These are phyloP conservation scores for Zasmidium cellare DNA, from an alignment of 2,329 filamentous ascomycete genomes.

Conservation along the genomic window DNA sequence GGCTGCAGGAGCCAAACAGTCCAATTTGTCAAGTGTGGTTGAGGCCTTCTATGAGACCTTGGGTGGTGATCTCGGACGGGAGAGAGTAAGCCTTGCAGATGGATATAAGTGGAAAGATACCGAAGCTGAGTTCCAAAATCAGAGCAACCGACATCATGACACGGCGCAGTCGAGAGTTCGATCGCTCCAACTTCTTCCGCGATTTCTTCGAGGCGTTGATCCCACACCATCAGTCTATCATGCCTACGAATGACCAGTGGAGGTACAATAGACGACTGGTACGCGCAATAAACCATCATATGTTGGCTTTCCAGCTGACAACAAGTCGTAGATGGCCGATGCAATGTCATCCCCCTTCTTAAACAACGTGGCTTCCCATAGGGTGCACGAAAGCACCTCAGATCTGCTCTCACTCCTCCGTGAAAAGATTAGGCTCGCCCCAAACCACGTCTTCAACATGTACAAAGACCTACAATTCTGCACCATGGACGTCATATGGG, in stretches of 20 bases:
- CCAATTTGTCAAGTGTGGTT: conserved; percentile 53
- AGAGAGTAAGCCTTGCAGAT: conserved; percentile 28
- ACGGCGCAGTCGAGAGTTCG: conserved; percentile 47
- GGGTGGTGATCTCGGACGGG: conserved; percentile 47
- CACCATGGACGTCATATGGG: conserved; percentile 43
- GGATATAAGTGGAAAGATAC: too few relatives aligned
- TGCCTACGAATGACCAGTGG: conserved; percentile 28
- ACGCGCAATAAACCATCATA: too few relatives aligned
- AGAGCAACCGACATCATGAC: conserved; percentile 46
- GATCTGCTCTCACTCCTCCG: conserved; percentile 34
- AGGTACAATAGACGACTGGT: conserved; percentile 26
- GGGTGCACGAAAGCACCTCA: conserved; percentile 24
- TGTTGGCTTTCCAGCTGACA: too few relatives aligned
- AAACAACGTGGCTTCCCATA: conserved; percentile 29
- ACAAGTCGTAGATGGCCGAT: conserved; percentile 23
- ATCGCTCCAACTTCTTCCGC: conserved; percentile 39
- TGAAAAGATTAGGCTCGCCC: conserved; percentile 30
- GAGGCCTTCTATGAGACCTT: conserved; percentile 44
- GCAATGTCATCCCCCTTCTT: conserved; percentile 32
- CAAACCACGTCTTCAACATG: conserved; percentile 35
- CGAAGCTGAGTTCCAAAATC: too few relatives aligned
- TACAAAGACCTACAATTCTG: conserved; percentile 37
- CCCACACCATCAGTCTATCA: conserved; percentile 28
- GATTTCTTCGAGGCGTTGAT: conserved; percentile 26
- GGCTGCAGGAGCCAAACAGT: conserved; percentile 27